A percentile compares a stretch with the other conserved stretches of the same genome.
phyloP scores from a whole-genome alignment of 2,329 filamentous ascomycete species.

The Botrytis byssoidea region DNA sequence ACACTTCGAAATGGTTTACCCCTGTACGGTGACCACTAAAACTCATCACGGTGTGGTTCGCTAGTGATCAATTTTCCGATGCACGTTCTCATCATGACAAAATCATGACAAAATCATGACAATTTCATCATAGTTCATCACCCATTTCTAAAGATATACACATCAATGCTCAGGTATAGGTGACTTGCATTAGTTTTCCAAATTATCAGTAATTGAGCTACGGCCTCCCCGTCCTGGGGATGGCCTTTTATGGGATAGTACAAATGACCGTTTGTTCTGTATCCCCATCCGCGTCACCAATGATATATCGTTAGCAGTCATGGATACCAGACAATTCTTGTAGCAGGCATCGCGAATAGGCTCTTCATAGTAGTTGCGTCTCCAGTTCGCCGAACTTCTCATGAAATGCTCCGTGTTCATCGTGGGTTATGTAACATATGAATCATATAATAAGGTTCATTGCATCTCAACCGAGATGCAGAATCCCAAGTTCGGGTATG shows the following conservation, averaged over 20 bases:
- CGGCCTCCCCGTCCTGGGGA: not conserved
- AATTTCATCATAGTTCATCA: constrained; percentile 3
- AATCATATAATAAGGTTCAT: not conserved
- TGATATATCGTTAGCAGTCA: not conserved
- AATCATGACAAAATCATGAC: not conserved
- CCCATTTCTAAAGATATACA: not conserved
- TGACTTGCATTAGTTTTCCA: not conserved
- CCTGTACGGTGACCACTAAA: not conserved
- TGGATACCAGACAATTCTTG: not conserved
- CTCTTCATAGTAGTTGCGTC: not conserved
- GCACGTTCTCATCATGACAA: not conserved
- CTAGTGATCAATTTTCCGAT: not conserved
- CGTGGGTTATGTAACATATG: not conserved
- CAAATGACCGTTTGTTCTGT: not conserved
- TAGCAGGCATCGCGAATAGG: not conserved
- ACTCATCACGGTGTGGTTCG: not conserved
- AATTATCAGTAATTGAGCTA: not conserved
- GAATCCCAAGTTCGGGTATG: constrained; percentile 7
- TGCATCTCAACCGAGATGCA: not conserved
- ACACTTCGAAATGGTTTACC: not conserved
- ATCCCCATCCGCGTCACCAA: not conserved
- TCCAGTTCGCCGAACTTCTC: not conserved
- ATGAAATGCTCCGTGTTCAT: not conserved
- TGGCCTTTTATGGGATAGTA: not conserved
- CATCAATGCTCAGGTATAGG: not conserved